Evolutionary conservation across 768 basidiomycete species (phyloP), one percentile per base, ranked within the genome.

Genomic region (Mrakia blollopis): DNA sequence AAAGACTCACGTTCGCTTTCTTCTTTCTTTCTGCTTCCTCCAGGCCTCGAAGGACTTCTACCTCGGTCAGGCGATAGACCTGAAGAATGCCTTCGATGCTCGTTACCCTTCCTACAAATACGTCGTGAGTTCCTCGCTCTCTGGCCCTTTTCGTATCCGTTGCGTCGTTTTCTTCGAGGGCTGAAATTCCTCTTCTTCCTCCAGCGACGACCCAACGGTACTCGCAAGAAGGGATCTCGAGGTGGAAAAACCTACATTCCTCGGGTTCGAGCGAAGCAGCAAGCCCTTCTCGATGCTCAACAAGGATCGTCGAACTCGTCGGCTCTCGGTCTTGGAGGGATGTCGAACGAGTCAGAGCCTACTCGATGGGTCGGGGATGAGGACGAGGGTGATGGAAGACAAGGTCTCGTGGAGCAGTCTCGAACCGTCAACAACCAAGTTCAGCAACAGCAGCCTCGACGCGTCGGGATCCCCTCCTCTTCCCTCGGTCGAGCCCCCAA

Each of bases 221-320:
- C 39, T 18, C 35, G 65, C 0, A 68, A 68, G 65, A 35, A 37
- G 18, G 65, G 65, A 16, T 68, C 65, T 68, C 65, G 65, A 39
- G 65, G 65, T 44, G 65, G 65, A 11, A 68, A 68, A 39, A 68
- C 39, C 35, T 68, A 68, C 65, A 68, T 68, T 39, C 65, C 65
- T n/a, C 35, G 39, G n/a, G 39, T 21, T 39, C 65, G 37, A 39
- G 35, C 18, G 25, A 39, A 35, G 8, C 18, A 68, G 35, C 35
- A 68, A 4, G 39, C 65, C n/a, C 14, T 32, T 35, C 10, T 39
- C 21, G 16, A n/a, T 6, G 21, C 35, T 14, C 35, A 39, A 9
- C 65, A 25, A n/a, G 35, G 25, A 68, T 39, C 65, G 37, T 32
- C 63, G 63, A 10, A 11, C n/a, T 39, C 63, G 63, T 65, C 37